Evolutionary conservation across 495 filamentous ascomycete genomes (phyloP), one percentile per base, ranked within the genome.

Genomic region (Talaromyces liani): DNA sequence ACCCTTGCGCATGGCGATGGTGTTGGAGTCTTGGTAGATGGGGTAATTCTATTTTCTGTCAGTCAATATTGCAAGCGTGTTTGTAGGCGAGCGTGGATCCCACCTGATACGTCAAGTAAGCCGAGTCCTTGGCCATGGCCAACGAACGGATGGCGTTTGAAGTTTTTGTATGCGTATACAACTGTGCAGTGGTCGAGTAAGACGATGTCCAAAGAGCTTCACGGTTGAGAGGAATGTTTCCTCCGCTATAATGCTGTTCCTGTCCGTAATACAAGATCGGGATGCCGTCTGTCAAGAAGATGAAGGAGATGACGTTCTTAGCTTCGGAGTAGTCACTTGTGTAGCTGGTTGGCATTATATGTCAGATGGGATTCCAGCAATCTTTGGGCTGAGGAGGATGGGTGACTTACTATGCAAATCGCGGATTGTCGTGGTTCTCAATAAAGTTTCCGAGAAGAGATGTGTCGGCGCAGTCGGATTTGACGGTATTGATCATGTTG

Each of bases 171-270:
- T 81, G 84, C 6, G 71, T 76, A 79, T 91, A 91, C 3, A 92
- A 74, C 16, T 85, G 73, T 1, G 81, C 73, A 9, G 33, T 29
- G 8, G 59, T 88, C 45, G 75, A 71, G 72, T 89, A 91, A n/a
- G 75, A 75, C 39, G 81, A 84, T 36, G 80, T 71, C 89, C 89
- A 92, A 36, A 89, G 71, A 25, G 87, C 86, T 67, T 90, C 88
- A 39, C 89, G 84, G 70, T 91, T 87, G 62, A 76, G 70, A 0
- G 87, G 88, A 47, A 84, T 83, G 60, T 66, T 74, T 9, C 75
- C 77, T 55, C 88, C 87, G 22, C 72, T 67, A 68, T 83, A 88
- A 29, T 82, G 81, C 64, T 91, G 88, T 69, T 91, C 88, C 69
- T 90, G 85, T 16, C 88, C 88, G 31, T 76, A 70, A 66, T 86